A percentile compares a stretch with the other conserved stretches of the same genome.
These are phyloP conservation scores for Haplosporangium gracile DNA, from an alignment of 192 early-diverging fungal species.

Conservation along the genomic window DNA sequence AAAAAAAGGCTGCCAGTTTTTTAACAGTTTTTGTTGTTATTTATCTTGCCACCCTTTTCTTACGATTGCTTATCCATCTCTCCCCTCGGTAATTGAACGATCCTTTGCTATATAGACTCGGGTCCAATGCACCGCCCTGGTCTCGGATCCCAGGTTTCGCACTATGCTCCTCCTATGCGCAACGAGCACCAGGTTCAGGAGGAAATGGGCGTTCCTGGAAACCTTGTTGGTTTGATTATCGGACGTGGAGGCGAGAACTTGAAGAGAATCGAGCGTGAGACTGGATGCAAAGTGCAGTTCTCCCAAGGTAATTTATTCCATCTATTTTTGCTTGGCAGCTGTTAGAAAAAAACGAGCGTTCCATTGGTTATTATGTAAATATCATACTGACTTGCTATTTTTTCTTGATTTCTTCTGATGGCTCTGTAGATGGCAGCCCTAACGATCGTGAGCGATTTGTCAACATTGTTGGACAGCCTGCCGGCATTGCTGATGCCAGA, in stretches of 20 bases:
- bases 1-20: not conserved
- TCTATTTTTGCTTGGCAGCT: not conserved
- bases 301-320: slow-evolving; percentile 56
- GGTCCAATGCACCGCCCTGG: slow-evolving; percentile 49
- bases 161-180: slow-evolving; percentile 48
- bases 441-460: slow-evolving; percentile 64
- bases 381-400: not conserved
- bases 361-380: not conserved
- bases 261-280: slow-evolving; percentile 79
- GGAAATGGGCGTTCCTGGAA: slow-evolving; percentile 72
- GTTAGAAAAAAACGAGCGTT: not conserved
- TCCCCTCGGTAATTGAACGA: slow-evolving; percentile 1
- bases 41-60: not conserved
- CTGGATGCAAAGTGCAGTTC: slow-evolving; percentile 82
- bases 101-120: slow-evolving; percentile 35
- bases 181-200: slow-evolving; percentile 55
- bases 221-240: slow-evolving; percentile 85
- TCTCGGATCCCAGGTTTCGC: slow-evolving; percentile 37
- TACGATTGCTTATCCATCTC: not conserved
- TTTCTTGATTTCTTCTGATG: not conserved
- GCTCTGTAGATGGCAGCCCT: slow-evolving; percentile 52
- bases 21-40: not conserved
- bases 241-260: slow-evolving; percentile 85
- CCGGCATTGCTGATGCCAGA: slow-evolving; percentile 63
- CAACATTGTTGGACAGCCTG: slow-evolving; percentile 61